Conservation (phyloP, 805 yeast genomes). For the Zygoascus tannicola region DNA sequence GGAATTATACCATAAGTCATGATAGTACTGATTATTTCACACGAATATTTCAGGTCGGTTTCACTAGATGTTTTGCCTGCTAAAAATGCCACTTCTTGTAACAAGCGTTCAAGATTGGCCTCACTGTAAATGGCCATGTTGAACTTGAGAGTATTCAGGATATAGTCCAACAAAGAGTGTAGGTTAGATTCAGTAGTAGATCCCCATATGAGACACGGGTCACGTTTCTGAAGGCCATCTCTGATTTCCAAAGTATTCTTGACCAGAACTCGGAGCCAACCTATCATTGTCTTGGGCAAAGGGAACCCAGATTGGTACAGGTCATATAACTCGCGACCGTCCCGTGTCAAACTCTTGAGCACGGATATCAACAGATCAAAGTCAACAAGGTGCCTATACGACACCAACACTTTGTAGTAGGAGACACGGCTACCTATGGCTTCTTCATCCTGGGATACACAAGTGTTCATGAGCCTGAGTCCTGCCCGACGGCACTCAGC, state of each 20-base stretch:
- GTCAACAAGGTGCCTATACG: conserved; percentile 41
- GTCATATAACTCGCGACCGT: conserved; percentile 47
- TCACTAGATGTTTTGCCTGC: conserved; percentile 34
- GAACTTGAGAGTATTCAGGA: conserved; percentile 39
- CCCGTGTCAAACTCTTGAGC: conserved; percentile 38
- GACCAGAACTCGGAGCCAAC: conserved; percentile 31
- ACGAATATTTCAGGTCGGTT: conserved; percentile 31
- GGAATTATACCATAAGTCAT: conserved; percentile 43
- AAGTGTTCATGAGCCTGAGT: conserved; percentile 42
- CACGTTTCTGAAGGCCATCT: conserved; percentile 19
- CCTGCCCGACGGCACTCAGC: conserved; percentile 39
- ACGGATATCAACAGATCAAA: conserved; percentile 42
- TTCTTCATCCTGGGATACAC: conserved; percentile 46
- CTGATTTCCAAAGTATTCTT: conserved; percentile 25
- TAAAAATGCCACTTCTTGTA: conserved; percentile 31
- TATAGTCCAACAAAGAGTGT: conserved; percentile 29
- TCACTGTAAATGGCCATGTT: conserved; percentile 40
- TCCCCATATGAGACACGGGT: conserved; percentile 24
- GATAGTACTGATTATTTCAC: conserved; percentile 36
- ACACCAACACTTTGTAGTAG: conserved; percentile 54
- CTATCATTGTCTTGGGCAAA: conserved; percentile 30
- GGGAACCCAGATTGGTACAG: conserved; percentile 39
- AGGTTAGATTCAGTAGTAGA: conserved; percentile 23
- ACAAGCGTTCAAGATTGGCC: conserved; percentile 27
- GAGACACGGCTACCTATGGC: conserved; percentile 40